Evolutionary conservation across 306 rosid genomes (phyloP).

Genomic region (Ochetophila trinervis): DNA sequence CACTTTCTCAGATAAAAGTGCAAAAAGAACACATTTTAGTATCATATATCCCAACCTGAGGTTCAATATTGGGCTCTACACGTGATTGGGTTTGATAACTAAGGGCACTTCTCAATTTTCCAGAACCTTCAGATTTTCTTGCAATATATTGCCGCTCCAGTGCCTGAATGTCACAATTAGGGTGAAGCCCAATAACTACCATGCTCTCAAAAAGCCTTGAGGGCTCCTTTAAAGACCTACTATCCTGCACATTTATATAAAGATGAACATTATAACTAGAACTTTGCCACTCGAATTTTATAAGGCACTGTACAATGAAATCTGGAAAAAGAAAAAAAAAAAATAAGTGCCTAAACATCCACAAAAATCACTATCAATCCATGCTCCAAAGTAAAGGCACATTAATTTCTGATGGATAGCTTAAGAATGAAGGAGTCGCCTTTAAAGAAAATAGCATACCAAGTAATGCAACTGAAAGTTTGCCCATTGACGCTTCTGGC

Average conservation of each 20-base stretch:
- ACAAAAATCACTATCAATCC: background rate
- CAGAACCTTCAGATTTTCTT: slow-evolving; percentile 62
- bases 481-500: slow-evolving; percentile 94
- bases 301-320: background rate
- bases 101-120: slow-evolving; percentile 61
- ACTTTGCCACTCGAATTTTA: background rate
- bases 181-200: slow-evolving; percentile 93
- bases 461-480: slow-evolving; percentile 71
- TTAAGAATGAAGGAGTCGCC: background rate
- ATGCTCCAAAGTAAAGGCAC: background rate
- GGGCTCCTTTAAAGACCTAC: slow-evolving; percentile 84
- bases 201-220: slow-evolving; percentile 86
- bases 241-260: slow-evolving; percentile 65
- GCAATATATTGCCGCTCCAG: slow-evolving; percentile 64
- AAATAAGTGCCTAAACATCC: background rate
- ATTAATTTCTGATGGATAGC: background rate
- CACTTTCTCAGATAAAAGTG: slow-evolving; percentile 3
- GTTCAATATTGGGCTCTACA: slow-evolving; percentile 84
- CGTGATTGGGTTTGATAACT: slow-evolving; percentile 62
- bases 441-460: slow-evolving; percentile 33
- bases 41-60: slow-evolving; percentile 58
- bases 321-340: background rate
- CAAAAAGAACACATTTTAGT: background rate
- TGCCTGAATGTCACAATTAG: slow-evolving; percentile 81
- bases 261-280: slow-evolving; percentile 19